Evolutionary conservation across 2,329 filamentous ascomycete species (phyloP).

Genomic region (Pseudogymnoascus sp.): DNA sequence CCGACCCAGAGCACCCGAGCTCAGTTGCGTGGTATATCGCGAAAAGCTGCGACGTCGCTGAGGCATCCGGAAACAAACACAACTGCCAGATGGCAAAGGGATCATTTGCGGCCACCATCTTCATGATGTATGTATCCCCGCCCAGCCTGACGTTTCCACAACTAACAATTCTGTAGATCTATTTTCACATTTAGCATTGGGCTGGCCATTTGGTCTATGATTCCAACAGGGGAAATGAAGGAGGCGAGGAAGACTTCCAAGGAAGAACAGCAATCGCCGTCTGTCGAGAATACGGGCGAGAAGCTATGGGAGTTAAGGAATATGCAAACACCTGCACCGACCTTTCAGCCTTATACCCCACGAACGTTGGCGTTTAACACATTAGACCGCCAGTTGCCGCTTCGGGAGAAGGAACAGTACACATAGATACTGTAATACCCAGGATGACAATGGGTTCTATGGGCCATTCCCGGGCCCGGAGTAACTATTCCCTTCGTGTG

Average conservation of each 20-base stretch:
- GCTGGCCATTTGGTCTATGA: constrained; percentile 48
- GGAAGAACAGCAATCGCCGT: constrained; percentile 31
- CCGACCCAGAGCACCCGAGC: constrained; percentile 55
- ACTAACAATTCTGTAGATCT: constrained; percentile 34
- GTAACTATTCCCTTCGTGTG: not conserved
- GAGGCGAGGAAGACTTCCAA: constrained; percentile 28
- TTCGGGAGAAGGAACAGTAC: constrained; percentile 29
- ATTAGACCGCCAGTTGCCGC: constrained; percentile 50
- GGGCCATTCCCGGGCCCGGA: not conserved
- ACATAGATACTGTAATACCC: not conserved
- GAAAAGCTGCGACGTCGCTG: constrained; percentile 58
- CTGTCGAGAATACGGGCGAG: constrained; percentile 34
- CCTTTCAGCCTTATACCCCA: constrained; percentile 50
- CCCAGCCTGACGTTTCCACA: constrained; percentile 10
- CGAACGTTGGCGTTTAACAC: constrained; percentile 61
- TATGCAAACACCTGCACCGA: constrained; percentile 34
- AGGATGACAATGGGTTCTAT: not conserved
- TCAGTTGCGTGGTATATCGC: constrained; percentile 67
- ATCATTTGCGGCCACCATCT: constrained; percentile 54
- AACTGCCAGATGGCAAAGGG: constrained; percentile 64
- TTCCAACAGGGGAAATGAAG: constrained; percentile 32
- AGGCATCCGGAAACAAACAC: constrained; percentile 43
- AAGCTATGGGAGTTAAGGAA: constrained; percentile 52
- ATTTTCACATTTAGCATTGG: constrained; percentile 53
- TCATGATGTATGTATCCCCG: constrained; percentile 56